Conservation (phyloP, 2,329 filamentous ascomycete genomes). For the Blastomyces parvus region DNA sequence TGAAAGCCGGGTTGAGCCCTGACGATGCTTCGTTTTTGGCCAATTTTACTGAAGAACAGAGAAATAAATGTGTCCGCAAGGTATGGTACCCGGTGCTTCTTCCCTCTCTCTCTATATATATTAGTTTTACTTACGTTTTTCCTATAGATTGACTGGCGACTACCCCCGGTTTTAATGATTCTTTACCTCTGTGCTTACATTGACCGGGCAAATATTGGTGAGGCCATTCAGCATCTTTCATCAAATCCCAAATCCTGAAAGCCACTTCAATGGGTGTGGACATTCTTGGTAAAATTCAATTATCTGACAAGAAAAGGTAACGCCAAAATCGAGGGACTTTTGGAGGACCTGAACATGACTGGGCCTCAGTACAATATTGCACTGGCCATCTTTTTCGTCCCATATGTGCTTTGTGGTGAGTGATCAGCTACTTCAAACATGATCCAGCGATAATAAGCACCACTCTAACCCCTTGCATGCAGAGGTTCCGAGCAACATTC, state of each 20-base stretch:
- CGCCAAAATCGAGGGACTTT: slow-evolving; percentile 51
- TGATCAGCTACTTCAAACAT: slow-evolving; percentile 56
- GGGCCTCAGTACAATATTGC: slow-evolving; percentile 61
- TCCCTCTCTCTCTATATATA: not conserved
- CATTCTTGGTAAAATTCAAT: not conserved
- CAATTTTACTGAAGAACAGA: slow-evolving; percentile 24
- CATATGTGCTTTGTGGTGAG: slow-evolving; percentile 66
- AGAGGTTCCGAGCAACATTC: slow-evolving; percentile 21
- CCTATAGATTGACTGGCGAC: slow-evolving; percentile 9
- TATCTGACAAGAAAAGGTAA: slow-evolving; percentile 63
- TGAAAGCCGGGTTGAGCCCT: slow-evolving; percentile 10
- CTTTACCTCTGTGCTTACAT: slow-evolving; percentile 15
- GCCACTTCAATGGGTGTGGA: not conserved
- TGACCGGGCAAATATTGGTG: slow-evolving; percentile 12
- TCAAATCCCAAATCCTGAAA: not conserved
- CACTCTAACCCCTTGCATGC: slow-evolving; percentile 24
- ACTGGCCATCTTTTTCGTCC: slow-evolving; percentile 78
- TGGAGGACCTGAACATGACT: slow-evolving; percentile 53
- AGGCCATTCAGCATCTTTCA: not conserved
- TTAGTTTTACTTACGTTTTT: not conserved
- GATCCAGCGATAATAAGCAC: not conserved
- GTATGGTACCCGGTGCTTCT: slow-evolving; percentile 20
- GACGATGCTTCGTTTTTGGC: slow-evolving; percentile 28
- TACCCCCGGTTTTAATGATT: slow-evolving; percentile 8
- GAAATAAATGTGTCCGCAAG: slow-evolving; percentile 25